Evolutionary conservation across 1,284 basidiomycete genomes (phyloP), one percentile per base, ranked within the genome.

Genomic region (Sporisorium iseilematis-ciliati): DNA sequence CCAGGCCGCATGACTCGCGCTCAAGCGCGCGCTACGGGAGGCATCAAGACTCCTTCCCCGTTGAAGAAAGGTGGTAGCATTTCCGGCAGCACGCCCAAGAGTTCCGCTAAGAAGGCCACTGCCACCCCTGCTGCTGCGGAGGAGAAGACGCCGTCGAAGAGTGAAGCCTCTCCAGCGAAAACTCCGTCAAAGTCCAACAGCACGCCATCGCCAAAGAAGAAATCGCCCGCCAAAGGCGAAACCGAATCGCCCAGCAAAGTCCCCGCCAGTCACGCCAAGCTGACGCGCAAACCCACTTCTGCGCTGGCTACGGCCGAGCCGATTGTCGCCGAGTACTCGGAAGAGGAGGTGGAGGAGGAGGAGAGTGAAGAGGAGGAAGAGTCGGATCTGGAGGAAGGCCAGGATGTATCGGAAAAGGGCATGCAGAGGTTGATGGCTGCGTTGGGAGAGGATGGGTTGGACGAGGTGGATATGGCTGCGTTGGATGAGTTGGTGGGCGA

Each of bases 361-460:
- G 55, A 54, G 4, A 59, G 63, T 1, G 68, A 72, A 1, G 68
- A 69, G 0, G 75, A 79, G 3, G 80, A 78, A 7, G 75, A 72
- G 8, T 62, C 69, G 31, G 75, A 78, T 43, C 57, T 73, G 26
- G 82, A 80, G 33, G 82, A 83, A n/a, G 81, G 75, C 18, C 72
- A 79, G 46, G 80, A 82, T 50, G 82, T 84, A 12, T 81, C 78
- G 5, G 63, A 80, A 31, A 63, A 78, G 65, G 83, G 83, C 10
- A 62, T 85, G 46, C 66, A 82, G 60, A 64, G 80, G 10, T 50
- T 85, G 21, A 81, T 85, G 77, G 71, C 62, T 20, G 82, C 82
- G 3, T 69, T 85, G 3, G 82, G 82, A 10, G 70, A 80, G 3
- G 82, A 85, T 45, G 81, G 80, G 7, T 57, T 84, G 29, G 64